Evolutionary conservation across 2,329 filamentous ascomycete species (phyloP), one percentile per base, ranked within the genome.

Genomic region (Trematosphaeria pertusa): DNA sequence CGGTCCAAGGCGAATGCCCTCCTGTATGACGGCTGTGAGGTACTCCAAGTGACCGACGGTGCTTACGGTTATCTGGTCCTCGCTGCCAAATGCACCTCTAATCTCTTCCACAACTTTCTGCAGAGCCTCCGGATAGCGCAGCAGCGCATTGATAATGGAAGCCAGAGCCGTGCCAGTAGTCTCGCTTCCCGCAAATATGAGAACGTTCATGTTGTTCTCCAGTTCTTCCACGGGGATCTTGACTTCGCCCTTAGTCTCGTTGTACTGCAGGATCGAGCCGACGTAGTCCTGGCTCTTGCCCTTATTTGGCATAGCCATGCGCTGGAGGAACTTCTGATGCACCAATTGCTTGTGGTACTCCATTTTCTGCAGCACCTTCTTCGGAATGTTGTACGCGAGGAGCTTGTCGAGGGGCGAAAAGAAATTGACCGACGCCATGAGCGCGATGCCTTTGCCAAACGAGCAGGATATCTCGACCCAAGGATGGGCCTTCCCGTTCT

Each of bases 151-250:
- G 0, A 63, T 59, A 9, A 65, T 57, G 2, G 70, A 69, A 1
- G 54, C 56, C 20, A 75, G 50, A 2, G 68, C 54, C 1, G 70
- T 74, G 2, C 69, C 67, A 1, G 69, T 72, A 1, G 72, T 73
- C 48, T 75, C 73, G 3, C 64, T 70, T 2, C 73, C 73, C 1
- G 68, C 73, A 43, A 71, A 54, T 49, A 75, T 70, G 30, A 75
- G 64, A 6, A 71, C 14, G 1, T 56, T 54, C 20, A 65, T 66
- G 26, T 66, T 70, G 12, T 56, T 55, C 26, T 72, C 59, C n/a
- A 73, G 62, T 45, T 75, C 72, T 2, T 58, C 56, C n/a, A 44
- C 49, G 3, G 50, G 37, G 2, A 58, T 56, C 40, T 48, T 58
- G 5, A 39, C 31, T 30, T 56, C 58, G 11, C 52, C 58, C 37